Evolutionary conservation across 2,329 filamentous ascomycete species (phyloP), one percentile per base, ranked within the genome.

Genomic region (Arachnomyces sp.): DNA sequence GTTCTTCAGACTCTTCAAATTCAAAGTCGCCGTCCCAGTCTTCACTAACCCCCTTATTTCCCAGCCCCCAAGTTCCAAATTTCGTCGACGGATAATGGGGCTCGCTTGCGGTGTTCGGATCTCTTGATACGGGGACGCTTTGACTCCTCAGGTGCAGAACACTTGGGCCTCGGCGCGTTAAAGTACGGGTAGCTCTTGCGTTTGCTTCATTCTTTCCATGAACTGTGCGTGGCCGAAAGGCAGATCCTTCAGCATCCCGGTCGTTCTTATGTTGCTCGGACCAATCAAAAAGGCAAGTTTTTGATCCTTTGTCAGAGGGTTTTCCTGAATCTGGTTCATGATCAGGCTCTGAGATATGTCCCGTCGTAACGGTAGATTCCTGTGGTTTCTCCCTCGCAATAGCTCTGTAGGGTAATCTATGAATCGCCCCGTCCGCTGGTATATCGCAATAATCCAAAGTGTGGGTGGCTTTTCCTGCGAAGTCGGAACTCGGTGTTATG

Each of bases 11-110:
- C 35, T 78, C 75, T 15, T 74, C 74, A 56, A 82, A 81, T 42
- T 81, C 78, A 51, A 82, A 82, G 52, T 82, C 78, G 39, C 78
- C 77, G 51, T 82, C 78, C 78, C 78, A 82, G 53, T 82, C 78
- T 54, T 82, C 78, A 16, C 74, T 81, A 15, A 78, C 76, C 34
- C 73, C 77, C 52, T 82, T 82, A 56, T 71, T 78, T 13, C 78
- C 78, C 21, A 81, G 65, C n/a, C 76, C 75, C 78, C 78, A 82
- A 3, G 78, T 80, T 31, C 76, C 77, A 52, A 80, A 81, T 52
- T 82, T 82, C 51, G 62, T 59, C 15, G 63, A 64, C 61, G 75
- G 51, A 61, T 76, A 57, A 62, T 70, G 48, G 60, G 69, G 49
- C 57, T 74, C 59, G 54, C 64, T 62, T 62, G 68, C 55, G 63